phyloP scores from a whole-genome alignment of 2,329 filamentous ascomycete genomes.

The Diaporthe vexans region DNA sequence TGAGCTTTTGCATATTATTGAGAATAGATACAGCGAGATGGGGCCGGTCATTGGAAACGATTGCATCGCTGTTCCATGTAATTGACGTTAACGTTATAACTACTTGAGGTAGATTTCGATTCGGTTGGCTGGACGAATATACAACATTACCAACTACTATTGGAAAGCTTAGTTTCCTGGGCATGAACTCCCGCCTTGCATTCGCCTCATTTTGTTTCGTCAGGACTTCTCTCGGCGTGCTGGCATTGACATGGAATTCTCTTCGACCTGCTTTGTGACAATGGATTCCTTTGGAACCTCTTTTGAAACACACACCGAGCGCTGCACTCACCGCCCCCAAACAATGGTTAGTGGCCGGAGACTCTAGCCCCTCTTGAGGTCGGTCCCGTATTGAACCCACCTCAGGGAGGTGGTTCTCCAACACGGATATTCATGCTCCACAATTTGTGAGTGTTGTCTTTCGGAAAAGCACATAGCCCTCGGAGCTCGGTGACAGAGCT shows the following conservation, averaged over 20 bases:
- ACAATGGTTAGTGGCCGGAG: background rate
- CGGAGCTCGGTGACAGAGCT: background rate
- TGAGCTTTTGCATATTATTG: conserved; percentile 27
- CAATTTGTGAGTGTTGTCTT: background rate
- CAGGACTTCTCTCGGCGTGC: conserved; percentile 25
- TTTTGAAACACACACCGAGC: conserved; percentile 29
- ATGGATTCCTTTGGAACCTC: conserved; percentile 7
- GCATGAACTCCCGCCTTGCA: background rate
- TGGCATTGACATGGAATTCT: conserved; percentile 1
- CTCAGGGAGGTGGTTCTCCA: background rate
- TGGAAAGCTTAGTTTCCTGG: background rate
- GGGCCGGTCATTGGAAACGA: background rate
- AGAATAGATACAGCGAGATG: conserved; percentile 22
- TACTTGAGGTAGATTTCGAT: conserved; percentile 31
- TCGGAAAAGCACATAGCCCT: background rate
- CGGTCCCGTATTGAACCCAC: conserved; percentile 21
- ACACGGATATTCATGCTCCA: conserved; percentile 5
- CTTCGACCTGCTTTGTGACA: background rate
- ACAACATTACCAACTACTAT: conserved; percentile 28
- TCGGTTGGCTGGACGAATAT: conserved; percentile 23
- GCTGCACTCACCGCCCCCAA: background rate
- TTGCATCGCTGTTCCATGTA: conserved; percentile 31
- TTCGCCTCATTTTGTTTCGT: background rate
- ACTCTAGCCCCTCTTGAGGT: conserved; percentile 18
- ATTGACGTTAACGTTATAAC: conserved; percentile 1